Conservation (phyloP, 805 yeast species). For the Grigorovia yakushimaensis region DNA sequence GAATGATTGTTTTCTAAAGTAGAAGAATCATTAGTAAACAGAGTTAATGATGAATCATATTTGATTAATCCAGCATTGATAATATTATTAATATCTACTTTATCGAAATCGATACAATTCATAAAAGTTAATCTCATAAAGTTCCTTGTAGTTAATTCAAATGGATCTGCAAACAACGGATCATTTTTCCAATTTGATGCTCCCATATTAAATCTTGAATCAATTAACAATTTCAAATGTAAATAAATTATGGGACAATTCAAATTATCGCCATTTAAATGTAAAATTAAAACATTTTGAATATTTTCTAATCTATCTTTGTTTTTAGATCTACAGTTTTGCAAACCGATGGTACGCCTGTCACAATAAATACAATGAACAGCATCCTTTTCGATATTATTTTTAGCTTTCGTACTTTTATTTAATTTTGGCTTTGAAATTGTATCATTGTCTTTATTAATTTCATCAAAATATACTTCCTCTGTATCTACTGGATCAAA, state of each 20-base stretch:
- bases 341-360: conserved; percentile 11
- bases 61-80: conserved; percentile 46
- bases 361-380: conserved; percentile 21
- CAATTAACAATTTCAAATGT: conserved; percentile 18
- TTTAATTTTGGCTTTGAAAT: background rate
- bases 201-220: conserved; percentile 10
- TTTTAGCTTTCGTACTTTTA: conserved; percentile 1
- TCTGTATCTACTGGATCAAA: conserved; percentile 13
- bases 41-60: conserved; percentile 42
- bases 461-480: background rate
- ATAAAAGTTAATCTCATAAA: conserved; percentile 4
- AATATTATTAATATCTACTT: conserved; percentile 20
- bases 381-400: conserved; percentile 13
- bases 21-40: conserved; percentile 9
- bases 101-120: background rate
- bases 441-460: background rate
- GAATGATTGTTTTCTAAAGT: background rate
- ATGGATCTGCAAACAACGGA: conserved; percentile 15
- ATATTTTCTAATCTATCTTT: conserved; percentile 19
- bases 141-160: conserved; percentile 4
- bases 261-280: conserved; percentile 8
- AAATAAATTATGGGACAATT: conserved; percentile 14
- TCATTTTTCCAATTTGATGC: conserved; percentile 17
- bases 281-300: conserved; percentile 16
- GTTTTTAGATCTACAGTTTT: conserved; percentile 19